Conservation (phyloP, 768 basidiomycete species). For the Mycena filopes region DNA sequence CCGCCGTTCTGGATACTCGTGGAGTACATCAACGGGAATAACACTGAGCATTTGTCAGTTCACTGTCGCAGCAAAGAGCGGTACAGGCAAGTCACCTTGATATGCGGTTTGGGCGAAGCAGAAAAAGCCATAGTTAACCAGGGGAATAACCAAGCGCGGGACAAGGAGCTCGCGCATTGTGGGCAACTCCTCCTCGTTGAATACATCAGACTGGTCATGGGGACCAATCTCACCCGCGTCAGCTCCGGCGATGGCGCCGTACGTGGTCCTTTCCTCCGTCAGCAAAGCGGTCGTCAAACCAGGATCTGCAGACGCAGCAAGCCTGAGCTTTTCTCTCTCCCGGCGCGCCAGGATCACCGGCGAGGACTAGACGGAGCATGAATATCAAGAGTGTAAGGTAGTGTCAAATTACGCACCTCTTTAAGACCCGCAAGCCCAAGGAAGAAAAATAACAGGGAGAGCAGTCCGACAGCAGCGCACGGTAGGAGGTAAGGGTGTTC, state of each 20-base stretch:
- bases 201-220: not conserved
- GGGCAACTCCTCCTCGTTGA: slow-evolving; percentile 22
- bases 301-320: slow-evolving; percentile 17
- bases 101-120: slow-evolving; percentile 34
- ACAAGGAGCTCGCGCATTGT: slow-evolving; percentile 30
- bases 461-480: slow-evolving; percentile 37
- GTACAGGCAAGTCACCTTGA: slow-evolving; percentile 10
- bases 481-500: slow-evolving; percentile 46
- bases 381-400: not conserved
- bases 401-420: slow-evolving; percentile 35
- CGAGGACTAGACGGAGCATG: slow-evolving; percentile 21
- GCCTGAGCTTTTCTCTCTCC: slow-evolving; percentile 9
- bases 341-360: slow-evolving; percentile 23
- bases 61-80: not conserved
- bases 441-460: slow-evolving; percentile 36
- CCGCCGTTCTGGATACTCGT: slow-evolving; percentile 64
- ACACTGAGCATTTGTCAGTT: slow-evolving; percentile 14
- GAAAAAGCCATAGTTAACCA: slow-evolving; percentile 35
- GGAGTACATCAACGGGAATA: slow-evolving; percentile 44
- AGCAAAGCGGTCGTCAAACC: slow-evolving; percentile 18
- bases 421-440: slow-evolving; percentile 36
- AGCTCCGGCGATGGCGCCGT: slow-evolving; percentile 18
- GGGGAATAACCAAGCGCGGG: slow-evolving; percentile 29
- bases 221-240: not conserved
- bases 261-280: slow-evolving; percentile 9